Evolutionary conservation across 1,139 yeast species (phyloP).

Genomic region (Suhomyces bribrorum): DNA sequence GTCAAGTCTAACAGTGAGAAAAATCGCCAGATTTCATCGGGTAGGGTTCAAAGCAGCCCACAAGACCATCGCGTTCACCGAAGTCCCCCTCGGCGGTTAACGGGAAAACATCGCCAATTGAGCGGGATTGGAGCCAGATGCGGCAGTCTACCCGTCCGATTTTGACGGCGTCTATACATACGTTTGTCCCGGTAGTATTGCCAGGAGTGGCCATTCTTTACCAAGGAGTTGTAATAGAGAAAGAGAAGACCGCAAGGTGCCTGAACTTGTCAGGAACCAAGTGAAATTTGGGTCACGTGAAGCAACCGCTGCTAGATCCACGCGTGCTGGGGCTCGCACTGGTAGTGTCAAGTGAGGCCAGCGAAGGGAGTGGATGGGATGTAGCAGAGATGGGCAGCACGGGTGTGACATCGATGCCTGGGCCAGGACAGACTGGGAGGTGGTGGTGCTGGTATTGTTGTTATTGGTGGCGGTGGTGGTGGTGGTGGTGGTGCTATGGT

Average conservation of each 20-base stretch:
- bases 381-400: background rate
- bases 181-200: slow-evolving; percentile 1
- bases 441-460: background rate
- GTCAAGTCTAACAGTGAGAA: too few species aligned
- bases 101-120: too few species aligned
- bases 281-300: slow-evolving; percentile 4
- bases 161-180: background rate
- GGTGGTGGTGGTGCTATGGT: background rate
- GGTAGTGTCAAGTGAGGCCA: too few species aligned
- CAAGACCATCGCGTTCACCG: too few species aligned
- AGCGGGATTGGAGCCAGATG: too few species aligned
- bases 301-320: background rate
- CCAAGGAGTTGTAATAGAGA: background rate
- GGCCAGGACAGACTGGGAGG: background rate
- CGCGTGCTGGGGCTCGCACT: background rate
- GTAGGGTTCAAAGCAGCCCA: too few species aligned
- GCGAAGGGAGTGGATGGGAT: background rate
- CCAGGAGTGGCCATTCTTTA: slow-evolving; percentile 1
- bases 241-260: background rate
- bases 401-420: background rate
- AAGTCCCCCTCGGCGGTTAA: too few species aligned
- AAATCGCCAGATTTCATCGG: too few species aligned
- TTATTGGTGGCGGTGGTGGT: background rate
- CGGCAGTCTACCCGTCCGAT: too few species aligned
- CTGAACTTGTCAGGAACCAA: background rate